These are phyloP conservation scores for Furcasterigmium sp. DNA, from an alignment of 2,329 filamentous ascomycete genomes.

Conservation along the genomic window DNA sequence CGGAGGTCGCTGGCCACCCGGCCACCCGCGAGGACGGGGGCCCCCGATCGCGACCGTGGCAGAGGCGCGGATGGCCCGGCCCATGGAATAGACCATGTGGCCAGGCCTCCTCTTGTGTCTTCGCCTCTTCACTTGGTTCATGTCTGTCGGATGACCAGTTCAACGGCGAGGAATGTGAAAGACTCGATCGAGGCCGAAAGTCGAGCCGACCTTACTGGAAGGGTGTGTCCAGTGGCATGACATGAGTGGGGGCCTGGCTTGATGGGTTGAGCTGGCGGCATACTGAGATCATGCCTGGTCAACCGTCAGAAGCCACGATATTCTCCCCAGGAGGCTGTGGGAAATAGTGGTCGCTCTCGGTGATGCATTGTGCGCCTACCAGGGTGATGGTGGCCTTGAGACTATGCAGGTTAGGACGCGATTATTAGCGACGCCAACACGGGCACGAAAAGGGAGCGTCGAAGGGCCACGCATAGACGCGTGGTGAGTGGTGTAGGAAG, in stretches of 20 bases:
- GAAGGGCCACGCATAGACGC: not conserved
- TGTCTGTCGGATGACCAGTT: not conserved
- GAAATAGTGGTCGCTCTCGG: too few relatives aligned
- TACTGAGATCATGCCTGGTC: too few relatives aligned
- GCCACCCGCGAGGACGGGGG: conserved; percentile 1
- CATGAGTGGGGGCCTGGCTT: too few relatives aligned
- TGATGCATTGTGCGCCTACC: too few relatives aligned
- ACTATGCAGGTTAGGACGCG: too few relatives aligned
- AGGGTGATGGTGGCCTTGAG: too few relatives aligned
- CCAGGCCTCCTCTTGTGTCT: too few relatives aligned
- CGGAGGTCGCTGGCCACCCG: not conserved
- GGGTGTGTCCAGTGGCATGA: not conserved
- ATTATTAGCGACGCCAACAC: not conserved
- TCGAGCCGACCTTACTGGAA: not conserved
- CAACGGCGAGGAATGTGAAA: conserved; percentile 1
- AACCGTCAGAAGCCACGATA: too few relatives aligned
- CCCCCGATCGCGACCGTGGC: not conserved
- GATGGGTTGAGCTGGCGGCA: too few relatives aligned
- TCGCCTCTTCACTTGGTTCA: not conserved
- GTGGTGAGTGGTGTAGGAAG: not conserved
- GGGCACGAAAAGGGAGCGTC: conserved; percentile 1
- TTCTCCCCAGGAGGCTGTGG: too few relatives aligned
- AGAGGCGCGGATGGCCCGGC: not conserved
- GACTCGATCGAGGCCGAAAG: not conserved
- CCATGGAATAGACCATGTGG: not conserved